A percentile compares a stretch with the other conserved stretches of the same genome.
Evolutionary conservation across 2,329 filamentous ascomycete species (phyloP).

Genomic region (Pseudogymnoascus sp.): DNA sequence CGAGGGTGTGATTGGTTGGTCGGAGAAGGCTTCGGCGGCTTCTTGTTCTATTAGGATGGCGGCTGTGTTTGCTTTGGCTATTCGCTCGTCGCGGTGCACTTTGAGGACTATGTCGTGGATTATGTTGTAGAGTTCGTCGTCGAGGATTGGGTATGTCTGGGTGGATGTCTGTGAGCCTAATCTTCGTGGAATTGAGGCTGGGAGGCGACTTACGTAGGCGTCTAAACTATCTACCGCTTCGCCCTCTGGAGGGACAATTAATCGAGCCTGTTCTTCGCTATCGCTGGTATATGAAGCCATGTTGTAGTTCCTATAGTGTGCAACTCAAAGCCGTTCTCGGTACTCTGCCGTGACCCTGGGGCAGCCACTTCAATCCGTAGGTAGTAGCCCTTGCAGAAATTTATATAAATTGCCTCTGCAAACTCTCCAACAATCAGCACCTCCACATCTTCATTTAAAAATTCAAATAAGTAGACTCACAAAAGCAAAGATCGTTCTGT

Average conservation of each 20-base stretch:
- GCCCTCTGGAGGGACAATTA: constrained; percentile 43
- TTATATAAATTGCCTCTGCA: not conserved
- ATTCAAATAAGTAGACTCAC: not conserved
- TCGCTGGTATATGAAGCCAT: not conserved
- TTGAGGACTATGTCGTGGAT: constrained; percentile 66
- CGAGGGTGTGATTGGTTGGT: constrained; percentile 14
- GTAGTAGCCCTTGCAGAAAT: not conserved
- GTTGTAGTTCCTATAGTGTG: not conserved
- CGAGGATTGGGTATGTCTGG: constrained; percentile 57
- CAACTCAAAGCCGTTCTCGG: not conserved
- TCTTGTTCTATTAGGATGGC: constrained; percentile 54
- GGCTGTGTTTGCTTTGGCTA: constrained; percentile 57
- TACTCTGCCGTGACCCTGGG: not conserved
- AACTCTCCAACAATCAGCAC: not conserved
- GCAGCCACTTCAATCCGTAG: not conserved
- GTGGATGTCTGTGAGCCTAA: constrained; percentile 4
- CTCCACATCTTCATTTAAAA: not conserved
- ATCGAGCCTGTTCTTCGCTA: constrained; percentile 30
- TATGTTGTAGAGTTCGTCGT: constrained; percentile 68
- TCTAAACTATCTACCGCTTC: constrained; percentile 38
- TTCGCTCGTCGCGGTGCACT: constrained; percentile 71
- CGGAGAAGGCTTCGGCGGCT: constrained; percentile 19
- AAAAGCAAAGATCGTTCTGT: not conserved
- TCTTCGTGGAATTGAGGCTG: not conserved
- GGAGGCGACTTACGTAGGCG: constrained; percentile 43